Base-by-base conservation (phyloP, 2,329 filamentous ascomycete species). In the Paracoccidioides brasiliensis region DNA sequence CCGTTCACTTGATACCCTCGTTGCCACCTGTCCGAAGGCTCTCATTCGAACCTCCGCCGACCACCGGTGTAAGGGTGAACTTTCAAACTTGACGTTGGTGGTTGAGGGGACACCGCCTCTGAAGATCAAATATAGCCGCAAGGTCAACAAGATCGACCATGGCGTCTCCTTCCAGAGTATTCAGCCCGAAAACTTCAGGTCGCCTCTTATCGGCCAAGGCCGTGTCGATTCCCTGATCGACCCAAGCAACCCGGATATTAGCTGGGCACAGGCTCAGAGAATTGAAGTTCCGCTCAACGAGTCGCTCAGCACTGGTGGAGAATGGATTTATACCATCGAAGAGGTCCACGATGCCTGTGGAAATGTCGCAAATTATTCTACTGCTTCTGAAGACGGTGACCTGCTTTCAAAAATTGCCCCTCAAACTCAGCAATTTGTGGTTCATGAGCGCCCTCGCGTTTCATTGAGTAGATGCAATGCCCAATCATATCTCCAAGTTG, bases 121-220 rank as follows among this genome's bases (percentile, higher is more conserved):
- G 60, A 90, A 90, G 67, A 87, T 98, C 63, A 88, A 88, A 63
- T 98, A 98, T 71, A 93, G 88, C 64, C 85, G 90, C 54, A 85
- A 83, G 5, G 84, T 95, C 62, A 95, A 97, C 63, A 82, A 83
- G 58, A 85, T 87, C 60, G 83, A 94, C 60, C 84, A 85, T 63
- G 88, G 87, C 58, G 89, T 90, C 62, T 89, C 91, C 59, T 91
- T 95, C 63, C 90, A 97, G 70, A 95, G 88, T 64, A 82, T 98
- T 46, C 90, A 95, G 63, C 90, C 93, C 0, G 90, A 96, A 51
- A 87, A 88, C 40, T 85, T 90, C 64, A 77, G 80, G 3, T 95
- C 89, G 0, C 89, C 90, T 0, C 75, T 95, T 40, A 72, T 86
- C n/a, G 79, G 79, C 52, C 77, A 81, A 46, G 75, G 78, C 51